These are phyloP conservation scores for Buddleja alternifolia DNA, from an alignment of 257 asterid species.

Conservation along the genomic window DNA sequence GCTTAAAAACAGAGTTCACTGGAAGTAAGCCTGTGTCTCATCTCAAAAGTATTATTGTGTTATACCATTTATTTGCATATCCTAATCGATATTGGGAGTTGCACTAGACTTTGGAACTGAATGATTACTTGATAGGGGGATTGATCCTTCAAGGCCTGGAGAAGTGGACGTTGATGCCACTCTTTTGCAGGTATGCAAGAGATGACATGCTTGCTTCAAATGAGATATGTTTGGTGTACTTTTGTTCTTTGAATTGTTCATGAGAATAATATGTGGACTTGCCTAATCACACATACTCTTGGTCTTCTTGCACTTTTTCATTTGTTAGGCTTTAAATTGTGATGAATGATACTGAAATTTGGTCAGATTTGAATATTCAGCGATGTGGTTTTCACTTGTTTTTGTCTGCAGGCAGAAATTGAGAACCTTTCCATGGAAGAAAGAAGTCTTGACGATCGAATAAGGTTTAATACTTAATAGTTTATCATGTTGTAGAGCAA, in stretches of 20 bases:
- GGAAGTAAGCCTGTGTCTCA: constrained; percentile 50
- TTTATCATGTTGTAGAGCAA: constrained; percentile 27
- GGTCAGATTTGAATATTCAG: constrained; percentile 14
- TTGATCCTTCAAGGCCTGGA: constrained; percentile 64
- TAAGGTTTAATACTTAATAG: constrained; percentile 41
- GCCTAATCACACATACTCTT: background rate
- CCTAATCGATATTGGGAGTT: constrained; percentile 13
- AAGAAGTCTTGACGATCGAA: constrained; percentile 63
- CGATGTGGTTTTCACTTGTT: constrained; percentile 17
- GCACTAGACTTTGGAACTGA: background rate
- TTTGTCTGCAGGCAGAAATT: constrained; percentile 56
- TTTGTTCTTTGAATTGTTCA: constrained; percentile 1
- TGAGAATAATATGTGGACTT: background rate
- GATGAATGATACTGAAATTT: background rate
- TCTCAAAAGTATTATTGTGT: constrained; percentile 18
- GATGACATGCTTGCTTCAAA: background rate
- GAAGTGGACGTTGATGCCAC: constrained; percentile 54
- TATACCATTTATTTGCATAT: constrained; percentile 21
- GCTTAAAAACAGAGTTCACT: constrained; percentile 73
- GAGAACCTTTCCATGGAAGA: constrained; percentile 63
- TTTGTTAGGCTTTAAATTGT: background rate
- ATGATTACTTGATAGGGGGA: constrained; percentile 55
- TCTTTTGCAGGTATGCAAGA: constrained; percentile 47
- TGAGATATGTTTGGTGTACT: background rate
- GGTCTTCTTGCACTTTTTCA: background rate